Base-by-base conservation (phyloP, 2,329 filamentous ascomycete species). In the Ascocoryne sarcoides region DNA sequence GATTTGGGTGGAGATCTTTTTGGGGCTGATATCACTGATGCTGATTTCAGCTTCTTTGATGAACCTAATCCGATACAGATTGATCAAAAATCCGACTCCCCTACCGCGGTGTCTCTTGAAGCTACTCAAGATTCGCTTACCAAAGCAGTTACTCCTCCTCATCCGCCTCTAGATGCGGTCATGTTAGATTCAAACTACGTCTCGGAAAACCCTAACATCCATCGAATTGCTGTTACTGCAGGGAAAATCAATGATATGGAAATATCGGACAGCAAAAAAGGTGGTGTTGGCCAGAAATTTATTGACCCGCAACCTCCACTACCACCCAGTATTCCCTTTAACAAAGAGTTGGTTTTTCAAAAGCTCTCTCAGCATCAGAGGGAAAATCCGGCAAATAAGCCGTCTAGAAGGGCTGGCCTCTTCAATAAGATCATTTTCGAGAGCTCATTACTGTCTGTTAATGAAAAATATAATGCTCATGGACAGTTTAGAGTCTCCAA, bases 41-140 rank as follows among this genome's bases (percentile, higher is more conserved):
- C 78, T 4, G 85, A 92, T 55, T 90, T 90, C 58, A 85, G 75
- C 57, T 90, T 89, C 60, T 90, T 90, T 51, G 84, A 90, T 52
- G 79, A 82, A 45, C 67, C 68, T 43, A 65, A 60, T 43, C 56
- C 36, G 33, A 32, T 55, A 20, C 40, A 50, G n/a, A 40, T 51
- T 35, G 49, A 52, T 30, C 37, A 47, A 19, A 50, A 52, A 17
- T n/a, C 37, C 31, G 42, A 31, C 4, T 44, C 45, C 12, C 42
- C 47, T 16, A 31, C 33, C 32, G 26, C 36, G 36, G 29, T 17
- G 14, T 37, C 17, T 21, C 30, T 37, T 16, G 17, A 32, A 5
- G 26, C 5, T 7, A 16, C 31, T 12, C 21, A 44, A 36, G 42
- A 50, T 23, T 16, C 29, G 16, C 7, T 26, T 17, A n/a, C 14